A percentile compares a stretch with the other conserved stretches of the same genome.
These are phyloP conservation scores for Lasiosphaeria hispida DNA, from an alignment of 495 filamentous ascomycete genomes.

Conservation along the genomic window DNA sequence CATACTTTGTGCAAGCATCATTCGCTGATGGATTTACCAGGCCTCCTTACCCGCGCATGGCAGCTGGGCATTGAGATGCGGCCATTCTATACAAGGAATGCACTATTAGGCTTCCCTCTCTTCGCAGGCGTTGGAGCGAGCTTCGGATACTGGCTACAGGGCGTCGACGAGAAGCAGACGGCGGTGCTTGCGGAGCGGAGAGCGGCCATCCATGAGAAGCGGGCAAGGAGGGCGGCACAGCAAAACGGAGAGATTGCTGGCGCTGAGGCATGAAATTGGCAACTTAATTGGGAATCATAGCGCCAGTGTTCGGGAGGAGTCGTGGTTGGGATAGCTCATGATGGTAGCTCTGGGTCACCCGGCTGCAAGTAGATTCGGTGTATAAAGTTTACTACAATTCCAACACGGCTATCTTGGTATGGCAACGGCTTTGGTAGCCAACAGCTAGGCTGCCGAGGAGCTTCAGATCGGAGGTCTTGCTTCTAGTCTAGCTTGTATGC, in stretches of 20 bases:
- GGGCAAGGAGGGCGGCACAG: slow-evolving; percentile 67
- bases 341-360: not conserved
- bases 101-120: slow-evolving; percentile 87
- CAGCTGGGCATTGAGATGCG: slow-evolving; percentile 99
- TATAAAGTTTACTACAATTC: slow-evolving; percentile 16
- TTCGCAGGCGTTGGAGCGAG: slow-evolving; percentile 79
- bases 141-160: slow-evolving; percentile 95
- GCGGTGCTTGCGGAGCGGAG: slow-evolving; percentile 72
- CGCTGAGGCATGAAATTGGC: slow-evolving; percentile 21
- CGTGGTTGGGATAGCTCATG: too few species aligned
- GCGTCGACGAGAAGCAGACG: slow-evolving; percentile 76
- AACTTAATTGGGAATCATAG: not conserved
- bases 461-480: not conserved
- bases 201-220: slow-evolving; percentile 79
- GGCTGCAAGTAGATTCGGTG: slow-evolving; percentile 7
- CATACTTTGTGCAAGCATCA: not conserved
- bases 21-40: slow-evolving; percentile 43
- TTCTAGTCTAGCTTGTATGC: not conserved
- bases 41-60: slow-evolving; percentile 86
- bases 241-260: slow-evolving; percentile 41
- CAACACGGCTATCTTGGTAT: not conserved
- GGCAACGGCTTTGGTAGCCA: not conserved
- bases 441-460: not conserved
- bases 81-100: slow-evolving; percentile 74
- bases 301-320: too few species aligned